phyloP scores from a whole-genome alignment of 805 yeast genomes.

The Teunomyces atbi region DNA sequence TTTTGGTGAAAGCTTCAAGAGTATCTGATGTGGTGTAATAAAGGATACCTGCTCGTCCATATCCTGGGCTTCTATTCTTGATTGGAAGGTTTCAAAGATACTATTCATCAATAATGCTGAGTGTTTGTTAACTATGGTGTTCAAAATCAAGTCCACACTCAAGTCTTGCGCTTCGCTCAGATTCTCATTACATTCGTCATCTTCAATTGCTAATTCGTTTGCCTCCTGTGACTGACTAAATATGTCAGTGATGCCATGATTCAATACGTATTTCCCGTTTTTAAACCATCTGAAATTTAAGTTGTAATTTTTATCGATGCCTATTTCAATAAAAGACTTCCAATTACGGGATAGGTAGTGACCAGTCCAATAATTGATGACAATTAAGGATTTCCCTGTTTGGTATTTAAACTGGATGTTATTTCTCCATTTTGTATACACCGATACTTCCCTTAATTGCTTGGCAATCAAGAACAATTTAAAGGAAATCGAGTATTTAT shows the following conservation, averaged over 20 bases:
- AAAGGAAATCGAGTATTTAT: conserved; percentile 60
- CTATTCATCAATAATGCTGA: conserved; percentile 29
- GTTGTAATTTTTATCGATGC: conserved; percentile 47
- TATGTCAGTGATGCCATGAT: conserved; percentile 17
- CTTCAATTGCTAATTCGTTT: conserved; percentile 19
- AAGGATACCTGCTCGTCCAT: conserved; percentile 8
- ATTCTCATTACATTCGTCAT: conserved; percentile 9
- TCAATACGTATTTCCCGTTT: conserved; percentile 45
- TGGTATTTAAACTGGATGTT: conserved; percentile 57
- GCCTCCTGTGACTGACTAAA: conserved; percentile 6
- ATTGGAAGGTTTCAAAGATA: conserved; percentile 14
- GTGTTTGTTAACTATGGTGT: conserved; percentile 38
- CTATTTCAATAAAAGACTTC: conserved; percentile 59
- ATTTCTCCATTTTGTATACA: conserved; percentile 55
- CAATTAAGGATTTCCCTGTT: conserved; percentile 52
- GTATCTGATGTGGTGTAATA: conserved; percentile 33
- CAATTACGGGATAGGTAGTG: conserved; percentile 45
- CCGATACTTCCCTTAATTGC: conserved; percentile 49
- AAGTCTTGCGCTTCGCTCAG: conserved; percentile 27
- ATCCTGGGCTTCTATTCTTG: conserved; percentile 3
- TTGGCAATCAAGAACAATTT: conserved; percentile 60
- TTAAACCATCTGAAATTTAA: conserved; percentile 62
- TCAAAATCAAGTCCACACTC: conserved; percentile 35
- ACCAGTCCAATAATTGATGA: conserved; percentile 61
- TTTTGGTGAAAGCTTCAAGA: conserved; percentile 29